Conservation (phyloP, 2,329 filamentous ascomycete genomes). For the Waltergamsia citrina region DNA sequence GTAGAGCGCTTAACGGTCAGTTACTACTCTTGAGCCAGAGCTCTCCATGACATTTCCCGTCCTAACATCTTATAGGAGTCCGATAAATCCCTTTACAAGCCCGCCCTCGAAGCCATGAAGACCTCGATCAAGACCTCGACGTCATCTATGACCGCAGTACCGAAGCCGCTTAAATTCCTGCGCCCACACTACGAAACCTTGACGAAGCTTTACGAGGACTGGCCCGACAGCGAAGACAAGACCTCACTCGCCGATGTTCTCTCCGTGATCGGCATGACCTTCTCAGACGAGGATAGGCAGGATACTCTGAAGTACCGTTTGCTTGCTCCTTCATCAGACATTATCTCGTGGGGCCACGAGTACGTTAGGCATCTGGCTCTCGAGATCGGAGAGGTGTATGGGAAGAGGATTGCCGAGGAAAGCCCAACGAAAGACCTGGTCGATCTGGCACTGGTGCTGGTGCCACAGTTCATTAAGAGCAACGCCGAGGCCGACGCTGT, state of each 20-base stretch:
- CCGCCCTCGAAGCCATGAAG: conserved; percentile 93
- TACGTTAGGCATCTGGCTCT: conserved; percentile 93
- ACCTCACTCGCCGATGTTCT: conserved; percentile 87
- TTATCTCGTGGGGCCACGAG: conserved; percentile 96
- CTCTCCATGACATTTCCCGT: neutral
- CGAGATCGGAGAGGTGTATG: conserved; percentile 92
- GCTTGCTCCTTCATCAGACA: conserved; percentile 80
- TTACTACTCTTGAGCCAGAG: conserved; percentile 3
- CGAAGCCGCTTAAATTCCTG: conserved; percentile 96
- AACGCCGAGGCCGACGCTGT: conserved; percentile 98
- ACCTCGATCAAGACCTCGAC: conserved; percentile 98
- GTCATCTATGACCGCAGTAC: conserved; percentile 98
- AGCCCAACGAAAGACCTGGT: conserved; percentile 76
- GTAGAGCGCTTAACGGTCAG: conserved; percentile 85
- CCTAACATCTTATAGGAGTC: conserved; percentile 54
- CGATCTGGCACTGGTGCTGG: conserved; percentile 72
- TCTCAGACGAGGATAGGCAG: conserved; percentile 89
- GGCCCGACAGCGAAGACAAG: conserved; percentile 78
- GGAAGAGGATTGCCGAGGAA: conserved; percentile 76
- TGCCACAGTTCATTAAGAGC: conserved; percentile 92
- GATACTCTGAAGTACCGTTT: conserved; percentile 95
- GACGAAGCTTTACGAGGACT: conserved; percentile 79
- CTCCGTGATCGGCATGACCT: conserved; percentile 97
- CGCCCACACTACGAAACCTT: conserved; percentile 92
- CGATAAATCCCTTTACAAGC: conserved; percentile 79